phyloP scores from a whole-genome alignment of 2,329 filamentous ascomycete genomes.

The Botryotinia calthae region DNA sequence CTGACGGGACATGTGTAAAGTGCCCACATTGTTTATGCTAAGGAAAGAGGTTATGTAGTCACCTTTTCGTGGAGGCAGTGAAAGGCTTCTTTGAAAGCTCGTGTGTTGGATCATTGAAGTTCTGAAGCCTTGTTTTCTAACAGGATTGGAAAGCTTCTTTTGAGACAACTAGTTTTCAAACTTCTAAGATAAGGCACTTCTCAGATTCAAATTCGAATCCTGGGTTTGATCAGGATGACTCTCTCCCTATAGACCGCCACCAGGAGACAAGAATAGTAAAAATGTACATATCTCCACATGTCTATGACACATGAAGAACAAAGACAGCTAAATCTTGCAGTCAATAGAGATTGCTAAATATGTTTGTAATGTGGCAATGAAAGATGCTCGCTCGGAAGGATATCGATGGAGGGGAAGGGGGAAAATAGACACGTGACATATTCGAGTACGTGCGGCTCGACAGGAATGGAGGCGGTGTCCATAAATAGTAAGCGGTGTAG shows the following conservation, averaged over 20 bases:
- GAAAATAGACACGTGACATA: background rate
- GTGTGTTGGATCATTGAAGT: no score
- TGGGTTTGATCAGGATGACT: no score
- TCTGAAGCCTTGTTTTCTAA: no score
- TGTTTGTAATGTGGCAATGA: background rate
- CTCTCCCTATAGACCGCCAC: no score
- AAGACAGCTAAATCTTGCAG: no score
- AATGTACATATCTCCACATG: no score
- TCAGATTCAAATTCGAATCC: no score
- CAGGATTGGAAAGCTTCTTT: background rate
- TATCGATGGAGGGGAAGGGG: background rate
- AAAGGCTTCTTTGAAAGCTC: background rate
- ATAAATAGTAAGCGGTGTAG: constrained; percentile 2
- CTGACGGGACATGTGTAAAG: background rate
- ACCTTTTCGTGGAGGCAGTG: background rate
- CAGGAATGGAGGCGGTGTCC: background rate
- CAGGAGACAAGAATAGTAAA: no score
- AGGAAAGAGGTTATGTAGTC: background rate
- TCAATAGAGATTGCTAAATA: background rate
- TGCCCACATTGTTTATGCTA: background rate
- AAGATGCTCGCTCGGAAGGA: background rate
- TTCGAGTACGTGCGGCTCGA: background rate
- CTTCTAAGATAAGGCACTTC: background rate
- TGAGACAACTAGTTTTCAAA: background rate
- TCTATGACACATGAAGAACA: no score